Evolutionary conservation across 2,329 filamentous ascomycete species (phyloP), one percentile per base, ranked within the genome.

Genomic region (Talaromyces sp.): DNA sequence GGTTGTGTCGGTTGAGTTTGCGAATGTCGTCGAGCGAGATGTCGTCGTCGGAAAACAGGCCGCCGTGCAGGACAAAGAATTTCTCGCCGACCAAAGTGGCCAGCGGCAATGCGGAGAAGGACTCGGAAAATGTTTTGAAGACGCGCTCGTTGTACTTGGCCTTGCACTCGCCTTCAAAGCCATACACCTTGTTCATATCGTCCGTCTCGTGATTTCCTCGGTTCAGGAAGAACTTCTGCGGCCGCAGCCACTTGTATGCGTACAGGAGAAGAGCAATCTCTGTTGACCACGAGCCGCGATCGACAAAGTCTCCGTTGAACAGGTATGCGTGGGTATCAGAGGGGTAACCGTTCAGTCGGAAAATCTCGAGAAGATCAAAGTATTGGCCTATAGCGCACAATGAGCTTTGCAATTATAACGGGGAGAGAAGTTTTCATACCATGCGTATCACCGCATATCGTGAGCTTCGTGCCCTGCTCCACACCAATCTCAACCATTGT

Each of bases 291-390:
- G 92, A 97, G 29, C 94, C 94, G 73, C 94, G 86, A 74, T 99
- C 94, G 58, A 99, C 94, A 72, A 99, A 99, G 77, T 99, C 94
- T 65, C 94, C 94, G 74, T 99, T 99, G 83, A 99, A 99, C 12
- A 99, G 83, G 73, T 97, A 99, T 74, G 88, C 90, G 74, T 97
- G 92, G 72, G 89, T 91, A 63, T 93, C 91, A 17, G 84, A 85
- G 0, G 94, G 94, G 64, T 83, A 85, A 48, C 94, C 94, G 68
- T 96, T 97, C 60, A 94, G 83, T 65, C 90, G 83, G 86, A 99
- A 99, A 64, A 99, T 89, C 74, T 99, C 91, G 80, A 99, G 88
- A 48, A 99, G 83, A 75, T 99, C 94, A 74, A 96, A 99, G 79
- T 92, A 99, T 83, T 99, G 94, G 52, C 93, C 90, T 92, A 63